These are phyloP conservation scores for Ambrosia trifida DNA, from an alignment of 129 eudicot genomes.

Conservation along the genomic window DNA sequence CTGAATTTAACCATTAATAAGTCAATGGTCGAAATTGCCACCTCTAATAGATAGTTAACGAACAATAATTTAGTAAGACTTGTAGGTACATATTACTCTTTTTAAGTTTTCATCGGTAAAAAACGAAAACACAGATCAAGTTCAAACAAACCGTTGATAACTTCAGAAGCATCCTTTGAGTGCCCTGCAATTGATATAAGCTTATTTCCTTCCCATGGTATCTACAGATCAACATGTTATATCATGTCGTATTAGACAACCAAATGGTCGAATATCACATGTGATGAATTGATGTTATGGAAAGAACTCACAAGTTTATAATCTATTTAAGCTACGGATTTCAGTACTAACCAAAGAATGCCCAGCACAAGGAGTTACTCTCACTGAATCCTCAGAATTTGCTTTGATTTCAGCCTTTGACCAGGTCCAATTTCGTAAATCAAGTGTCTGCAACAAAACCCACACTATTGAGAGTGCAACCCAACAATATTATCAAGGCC, in stretches of 20 bases:
- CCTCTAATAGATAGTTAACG: not conserved
- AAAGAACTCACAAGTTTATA: not conserved
- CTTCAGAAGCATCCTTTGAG: slow-evolving; percentile 86
- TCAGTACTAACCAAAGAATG: slow-evolving; percentile 83
- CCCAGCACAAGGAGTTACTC: slow-evolving; percentile 75
- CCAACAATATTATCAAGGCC: slow-evolving; percentile 1
- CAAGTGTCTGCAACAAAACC: slow-evolving; percentile 58
- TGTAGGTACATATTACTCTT: not conserved
- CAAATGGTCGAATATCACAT: not conserved
- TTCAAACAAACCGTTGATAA: slow-evolving; percentile 61
- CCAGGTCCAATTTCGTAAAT: slow-evolving; percentile 89
- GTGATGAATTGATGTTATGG: slow-evolving; percentile 2
- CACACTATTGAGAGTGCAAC: slow-evolving; percentile 19
- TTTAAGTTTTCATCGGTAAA: not conserved
- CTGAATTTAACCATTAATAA: not conserved
- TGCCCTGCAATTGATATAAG: slow-evolving; percentile 94
- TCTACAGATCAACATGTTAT: slow-evolving; percentile 45
- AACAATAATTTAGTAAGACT: not conserved
- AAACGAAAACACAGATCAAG: slow-evolving; percentile 1
- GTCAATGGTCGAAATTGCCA: not conserved
- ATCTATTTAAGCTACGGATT: slow-evolving; percentile 6
- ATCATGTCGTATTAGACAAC: slow-evolving; percentile 7
- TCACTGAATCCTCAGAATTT: slow-evolving; percentile 42
- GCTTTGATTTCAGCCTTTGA: slow-evolving; percentile 77
- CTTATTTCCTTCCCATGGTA: slow-evolving; percentile 92